Conservation (phyloP, 306 rosid genomes). For the Fragaria vesca region DNA sequence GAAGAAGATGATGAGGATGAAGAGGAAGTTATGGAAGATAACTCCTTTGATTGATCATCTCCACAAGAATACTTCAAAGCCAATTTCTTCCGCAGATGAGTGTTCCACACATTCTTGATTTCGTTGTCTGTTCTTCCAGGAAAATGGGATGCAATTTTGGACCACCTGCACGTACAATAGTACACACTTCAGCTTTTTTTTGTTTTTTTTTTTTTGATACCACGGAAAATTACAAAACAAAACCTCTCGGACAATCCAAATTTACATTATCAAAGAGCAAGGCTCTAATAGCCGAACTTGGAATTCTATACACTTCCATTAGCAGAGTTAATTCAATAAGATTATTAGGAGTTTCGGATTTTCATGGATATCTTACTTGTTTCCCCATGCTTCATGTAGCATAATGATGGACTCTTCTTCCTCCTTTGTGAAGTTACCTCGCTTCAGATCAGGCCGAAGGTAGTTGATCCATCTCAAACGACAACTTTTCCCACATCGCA, state of each 20-base stretch:
- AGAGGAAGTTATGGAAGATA: constrained; percentile 42
- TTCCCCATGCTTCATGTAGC: constrained; percentile 63
- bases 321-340: too few species aligned
- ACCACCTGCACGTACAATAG: constrained; percentile 56
- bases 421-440: constrained; percentile 69
- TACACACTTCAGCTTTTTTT: background rate
- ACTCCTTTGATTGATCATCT: constrained; percentile 47
- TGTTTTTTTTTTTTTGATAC: too few species aligned
- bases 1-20: constrained; percentile 57
- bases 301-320: background rate
- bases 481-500: constrained; percentile 91
- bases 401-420: constrained; percentile 70
- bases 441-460: constrained; percentile 86
- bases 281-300: too few species aligned
- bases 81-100: constrained; percentile 75
- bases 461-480: constrained; percentile 98
- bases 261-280: too few species aligned
- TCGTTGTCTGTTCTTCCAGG: constrained; percentile 95
- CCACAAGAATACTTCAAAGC: constrained; percentile 23
- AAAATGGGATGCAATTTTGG: constrained; percentile 75
- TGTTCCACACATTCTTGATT: constrained; percentile 96
- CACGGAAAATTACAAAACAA: too few species aligned
- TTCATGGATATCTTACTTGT: constrained; percentile 49
- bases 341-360: background rate
- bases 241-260: too few species aligned